Percentiles rank a stretch among this genome's conserved stretches.
Conservation (phyloP, 164 flowering plant species). For the Dillenia suffruticosa region DNA sequence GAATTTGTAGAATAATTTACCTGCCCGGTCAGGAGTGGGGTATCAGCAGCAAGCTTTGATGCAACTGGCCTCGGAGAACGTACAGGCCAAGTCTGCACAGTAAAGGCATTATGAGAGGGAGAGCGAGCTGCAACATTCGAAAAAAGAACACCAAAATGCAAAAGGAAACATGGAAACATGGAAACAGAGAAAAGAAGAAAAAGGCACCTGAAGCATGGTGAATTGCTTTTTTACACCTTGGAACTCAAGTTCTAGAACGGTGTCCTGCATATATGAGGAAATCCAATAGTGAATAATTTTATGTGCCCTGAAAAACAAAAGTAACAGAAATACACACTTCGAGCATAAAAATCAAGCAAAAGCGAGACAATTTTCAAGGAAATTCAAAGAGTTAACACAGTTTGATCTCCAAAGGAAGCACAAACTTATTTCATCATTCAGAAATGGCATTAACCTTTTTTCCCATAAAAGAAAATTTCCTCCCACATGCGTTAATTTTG, state of each 20-base stretch:
- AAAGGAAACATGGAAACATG: not conserved
- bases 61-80: constrained; percentile 98
- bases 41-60: constrained; percentile 96
- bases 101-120: constrained; percentile 4
- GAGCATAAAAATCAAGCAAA: too few species aligned
- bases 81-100: constrained; percentile 91
- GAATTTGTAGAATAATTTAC: constrained; percentile 24
- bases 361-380: too few species aligned
- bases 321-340: too few species aligned
- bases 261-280: constrained; percentile 56
- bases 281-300: not conserved
- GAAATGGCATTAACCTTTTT: too few species aligned
- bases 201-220: constrained; percentile 94
- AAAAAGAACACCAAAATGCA: not conserved
- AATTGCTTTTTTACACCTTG: constrained; percentile 92
- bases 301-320: not conserved
- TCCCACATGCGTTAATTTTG: too few species aligned
- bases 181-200: constrained; percentile 3
- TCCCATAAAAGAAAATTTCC: too few species aligned
- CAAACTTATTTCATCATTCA: too few species aligned
- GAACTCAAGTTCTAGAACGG: constrained; percentile 95
- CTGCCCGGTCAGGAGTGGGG: constrained; percentile 99
- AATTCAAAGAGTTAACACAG: too few species aligned
- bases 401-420: too few species aligned
- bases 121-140: not conserved